Evolutionary conservation across 208 protist genomes (phyloP), one percentile per base, ranked within the genome.

Genomic region (Leishmania tropica): DNA sequence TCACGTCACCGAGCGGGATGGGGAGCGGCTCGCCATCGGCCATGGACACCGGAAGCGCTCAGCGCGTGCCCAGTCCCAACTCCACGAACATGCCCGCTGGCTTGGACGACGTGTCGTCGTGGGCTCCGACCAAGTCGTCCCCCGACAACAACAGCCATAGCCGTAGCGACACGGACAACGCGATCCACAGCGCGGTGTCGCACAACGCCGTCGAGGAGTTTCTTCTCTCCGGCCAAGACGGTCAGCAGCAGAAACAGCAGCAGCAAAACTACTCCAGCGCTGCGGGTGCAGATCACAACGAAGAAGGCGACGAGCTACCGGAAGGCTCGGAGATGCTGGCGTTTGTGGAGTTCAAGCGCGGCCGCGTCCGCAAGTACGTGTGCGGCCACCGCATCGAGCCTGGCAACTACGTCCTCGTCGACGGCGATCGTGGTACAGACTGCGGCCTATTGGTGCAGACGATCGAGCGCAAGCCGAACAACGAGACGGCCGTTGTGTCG

Each of bases 271-370:
- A 79, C 53, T 31, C 64, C 6, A 37, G 67, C 31, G 21, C 31
- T 58, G 70, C 51, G n/a, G 65, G 53, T 17, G 64, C 58, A 5
- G 60, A 13, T 2, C 24, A 67, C 24, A 70, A 72, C 17, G 79
- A 84, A 67, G 83, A 80, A 60, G 75, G 68, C 45, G 80, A 78
- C 75, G 76, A 48, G 65, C 51, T 85, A 75, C 64, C 56, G 24
- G 81, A 80, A 35, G 73, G 82, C 40, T 84, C 62, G 15, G 51
- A 84, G 53, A 88, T 92, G 78, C 86, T 95, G 56, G 94, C 94
- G 48, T 94, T 94, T 90, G 94, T 97, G 15, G 92, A 97, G 86
- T 97, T 97, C 85, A 97, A 97, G 87, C 90, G 94, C 35, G 80
- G 86, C 64, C 91, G 91, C 48, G 81, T 95, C 13, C 90, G 92